A percentile compares a stretch with the other conserved stretches of the same genome.
Evolutionary conservation across 208 protist genomes (phyloP).

Genomic region (Leishmania aethiopica): DNA sequence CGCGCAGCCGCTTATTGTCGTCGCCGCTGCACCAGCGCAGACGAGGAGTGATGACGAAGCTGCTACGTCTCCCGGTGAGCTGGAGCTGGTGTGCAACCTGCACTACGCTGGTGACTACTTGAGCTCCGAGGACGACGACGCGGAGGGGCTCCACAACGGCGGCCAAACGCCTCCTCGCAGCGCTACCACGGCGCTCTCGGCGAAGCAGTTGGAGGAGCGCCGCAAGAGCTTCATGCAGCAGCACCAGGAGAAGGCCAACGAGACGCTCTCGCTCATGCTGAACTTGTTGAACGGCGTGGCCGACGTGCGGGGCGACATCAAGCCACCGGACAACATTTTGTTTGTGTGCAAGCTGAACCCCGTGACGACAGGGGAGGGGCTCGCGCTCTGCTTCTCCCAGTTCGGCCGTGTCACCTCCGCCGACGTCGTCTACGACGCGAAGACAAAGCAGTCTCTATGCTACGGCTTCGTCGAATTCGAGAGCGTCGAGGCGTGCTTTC

Average conservation of each 20-base stretch:
- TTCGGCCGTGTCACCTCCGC: slow-evolving; percentile 94
- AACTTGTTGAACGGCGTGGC: slow-evolving; percentile 97
- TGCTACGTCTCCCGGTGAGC: background rate
- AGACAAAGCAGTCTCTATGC: slow-evolving; percentile 87
- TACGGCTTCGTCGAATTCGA: slow-evolving; percentile 99
- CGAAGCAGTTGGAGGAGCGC: slow-evolving; percentile 29
- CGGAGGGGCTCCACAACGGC: background rate
- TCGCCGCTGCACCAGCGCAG: slow-evolving; percentile 4
- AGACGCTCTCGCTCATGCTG: slow-evolving; percentile 88
- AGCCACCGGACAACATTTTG: slow-evolving; percentile 97
- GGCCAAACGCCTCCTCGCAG: background rate
- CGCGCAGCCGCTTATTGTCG: slow-evolving; percentile 1
- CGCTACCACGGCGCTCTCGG: slow-evolving; percentile 1
- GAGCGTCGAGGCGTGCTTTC: slow-evolving; percentile 82
- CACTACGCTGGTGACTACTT: slow-evolving; percentile 71
- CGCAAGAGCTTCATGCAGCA: slow-evolving; percentile 25
- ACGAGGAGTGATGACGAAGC: background rate
- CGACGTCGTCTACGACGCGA: slow-evolving; percentile 77
- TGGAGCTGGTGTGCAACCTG: slow-evolving; percentile 55
- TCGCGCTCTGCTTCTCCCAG: slow-evolving; percentile 96
- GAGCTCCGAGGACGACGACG: slow-evolving; percentile 74
- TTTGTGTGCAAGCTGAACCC: slow-evolving; percentile 99
- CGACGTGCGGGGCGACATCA: slow-evolving; percentile 86
- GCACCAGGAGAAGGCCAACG: slow-evolving; percentile 71
- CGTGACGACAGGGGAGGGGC: slow-evolving; percentile 93